Evolutionary conservation across 257 asterid genomes (phyloP).

Genomic region (Primulina eburnea): DNA sequence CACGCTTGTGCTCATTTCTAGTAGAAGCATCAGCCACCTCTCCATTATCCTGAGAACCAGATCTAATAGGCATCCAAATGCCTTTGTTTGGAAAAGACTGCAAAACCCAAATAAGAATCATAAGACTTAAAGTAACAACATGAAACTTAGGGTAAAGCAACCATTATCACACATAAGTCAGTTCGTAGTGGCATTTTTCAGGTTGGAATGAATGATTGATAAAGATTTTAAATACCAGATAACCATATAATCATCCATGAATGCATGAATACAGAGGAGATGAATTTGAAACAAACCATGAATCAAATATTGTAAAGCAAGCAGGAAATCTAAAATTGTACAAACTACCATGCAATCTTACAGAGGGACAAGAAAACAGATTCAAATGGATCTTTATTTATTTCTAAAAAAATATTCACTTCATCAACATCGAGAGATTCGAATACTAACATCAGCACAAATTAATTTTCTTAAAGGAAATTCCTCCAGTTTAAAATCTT

Average conservation of each 20-base stretch:
- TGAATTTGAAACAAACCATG: neutral
- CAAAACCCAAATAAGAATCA: conserved; percentile 9
- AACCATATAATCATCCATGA: neutral
- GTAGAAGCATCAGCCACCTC: conserved; percentile 21
- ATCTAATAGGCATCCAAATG: conserved; percentile 22
- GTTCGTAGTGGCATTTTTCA: neutral
- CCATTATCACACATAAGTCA: neutral
- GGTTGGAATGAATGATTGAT: neutral
- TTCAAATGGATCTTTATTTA: no score
- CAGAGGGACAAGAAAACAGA: no score
- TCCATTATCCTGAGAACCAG: conserved; percentile 25
- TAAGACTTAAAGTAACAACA: neutral
- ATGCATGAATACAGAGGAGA: neutral
- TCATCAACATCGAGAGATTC: no score
- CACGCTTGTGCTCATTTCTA: conserved; percentile 29
- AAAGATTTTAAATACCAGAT: neutral
- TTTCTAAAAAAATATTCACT: no score
- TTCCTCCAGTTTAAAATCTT: no score
- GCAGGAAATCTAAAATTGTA: no score
- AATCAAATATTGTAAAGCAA: no score
- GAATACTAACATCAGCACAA: no score
- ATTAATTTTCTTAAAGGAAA: no score
- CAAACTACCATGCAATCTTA: no score
- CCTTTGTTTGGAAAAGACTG: conserved; percentile 31
- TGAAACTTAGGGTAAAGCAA: neutral